These are phyloP conservation scores for Mucor mucedo DNA, from an alignment of 371 early-diverging fungal species.

Conservation along the genomic window DNA sequence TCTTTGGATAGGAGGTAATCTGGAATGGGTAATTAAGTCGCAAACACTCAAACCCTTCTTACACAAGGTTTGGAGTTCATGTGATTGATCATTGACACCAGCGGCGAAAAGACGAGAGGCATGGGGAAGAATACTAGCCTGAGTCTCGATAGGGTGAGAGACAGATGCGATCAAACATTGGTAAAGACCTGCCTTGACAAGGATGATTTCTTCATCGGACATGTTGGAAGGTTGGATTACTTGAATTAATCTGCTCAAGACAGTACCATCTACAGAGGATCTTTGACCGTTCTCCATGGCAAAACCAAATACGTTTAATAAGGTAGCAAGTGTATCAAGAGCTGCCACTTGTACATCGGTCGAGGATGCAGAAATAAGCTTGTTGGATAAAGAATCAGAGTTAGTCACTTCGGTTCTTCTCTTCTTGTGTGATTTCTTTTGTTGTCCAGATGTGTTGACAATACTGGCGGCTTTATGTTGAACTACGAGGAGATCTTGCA, in stretches of 20 bases:
- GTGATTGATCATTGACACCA: constrained; percentile 45
- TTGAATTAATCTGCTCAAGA: constrained; percentile 41
- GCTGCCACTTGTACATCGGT: constrained; percentile 43
- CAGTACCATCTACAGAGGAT: constrained; percentile 32
- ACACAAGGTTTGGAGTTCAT: constrained; percentile 50
- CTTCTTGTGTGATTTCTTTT: constrained; percentile 44
- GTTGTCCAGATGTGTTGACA: not conserved
- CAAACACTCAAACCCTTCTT: constrained; percentile 56
- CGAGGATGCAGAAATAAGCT: constrained; percentile 20
- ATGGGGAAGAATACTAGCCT: constrained; percentile 48
- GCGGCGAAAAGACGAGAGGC: constrained; percentile 47
- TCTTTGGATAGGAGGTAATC: constrained; percentile 67
- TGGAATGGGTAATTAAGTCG: constrained; percentile 62
- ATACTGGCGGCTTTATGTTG: constrained; percentile 23
- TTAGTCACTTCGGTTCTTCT: constrained; percentile 45
- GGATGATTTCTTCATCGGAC: constrained; percentile 19
- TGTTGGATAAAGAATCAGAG: constrained; percentile 37
- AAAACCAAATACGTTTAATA: constrained; percentile 36
- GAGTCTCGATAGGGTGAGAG: constrained; percentile 43
- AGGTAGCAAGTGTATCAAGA: constrained; percentile 22
- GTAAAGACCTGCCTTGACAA: constrained; percentile 44
- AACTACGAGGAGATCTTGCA: constrained; percentile 36
- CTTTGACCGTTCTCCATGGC: constrained; percentile 36
- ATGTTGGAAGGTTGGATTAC: constrained; percentile 23
- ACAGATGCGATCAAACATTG: constrained; percentile 46